phyloP scores from a whole-genome alignment of 306 rosid species.

The Macrotyloma uniflorum region DNA sequence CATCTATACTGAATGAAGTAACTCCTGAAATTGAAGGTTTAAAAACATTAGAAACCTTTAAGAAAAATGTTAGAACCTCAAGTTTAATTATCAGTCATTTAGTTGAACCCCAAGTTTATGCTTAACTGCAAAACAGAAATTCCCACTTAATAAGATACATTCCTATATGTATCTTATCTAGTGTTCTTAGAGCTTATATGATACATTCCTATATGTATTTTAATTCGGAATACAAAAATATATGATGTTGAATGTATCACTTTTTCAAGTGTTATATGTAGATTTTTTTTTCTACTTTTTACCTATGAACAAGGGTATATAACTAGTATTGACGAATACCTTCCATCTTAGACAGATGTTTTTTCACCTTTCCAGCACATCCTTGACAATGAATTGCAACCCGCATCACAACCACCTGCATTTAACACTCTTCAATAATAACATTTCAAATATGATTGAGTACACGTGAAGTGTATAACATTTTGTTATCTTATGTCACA shows the following conservation, averaged over 20 bases:
- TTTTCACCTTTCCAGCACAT: slow-evolving; percentile 91
- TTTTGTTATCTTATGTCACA: slow-evolving; percentile 19
- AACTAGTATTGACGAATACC: slow-evolving; percentile 20
- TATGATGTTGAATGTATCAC: neutral
- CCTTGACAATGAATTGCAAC: slow-evolving; percentile 97
- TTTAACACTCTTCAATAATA: slow-evolving; percentile 34
- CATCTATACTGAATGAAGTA: slow-evolving; percentile 86
- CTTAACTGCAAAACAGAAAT: neutral
- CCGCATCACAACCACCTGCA: slow-evolving; percentile 92
- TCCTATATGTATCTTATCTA: neutral
- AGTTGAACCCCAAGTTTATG: neutral
- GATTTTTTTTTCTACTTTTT: neutral
- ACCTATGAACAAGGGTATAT: neutral
- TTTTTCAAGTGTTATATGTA: neutral
- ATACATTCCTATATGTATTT: neutral
- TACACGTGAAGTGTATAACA: neutral
- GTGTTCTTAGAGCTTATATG: neutral
- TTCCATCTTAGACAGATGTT: slow-evolving; percentile 88
- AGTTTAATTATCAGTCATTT: neutral
- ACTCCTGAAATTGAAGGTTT: slow-evolving; percentile 59
- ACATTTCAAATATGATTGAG: slow-evolving; percentile 20
- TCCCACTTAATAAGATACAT: neutral
- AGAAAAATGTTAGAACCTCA: neutral
- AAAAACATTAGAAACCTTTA: neutral
- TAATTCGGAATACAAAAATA: neutral